These are phyloP conservation scores for Penicillium atrosanguineum DNA, from an alignment of 495 filamentous ascomycete genomes.

Conservation along the genomic window DNA sequence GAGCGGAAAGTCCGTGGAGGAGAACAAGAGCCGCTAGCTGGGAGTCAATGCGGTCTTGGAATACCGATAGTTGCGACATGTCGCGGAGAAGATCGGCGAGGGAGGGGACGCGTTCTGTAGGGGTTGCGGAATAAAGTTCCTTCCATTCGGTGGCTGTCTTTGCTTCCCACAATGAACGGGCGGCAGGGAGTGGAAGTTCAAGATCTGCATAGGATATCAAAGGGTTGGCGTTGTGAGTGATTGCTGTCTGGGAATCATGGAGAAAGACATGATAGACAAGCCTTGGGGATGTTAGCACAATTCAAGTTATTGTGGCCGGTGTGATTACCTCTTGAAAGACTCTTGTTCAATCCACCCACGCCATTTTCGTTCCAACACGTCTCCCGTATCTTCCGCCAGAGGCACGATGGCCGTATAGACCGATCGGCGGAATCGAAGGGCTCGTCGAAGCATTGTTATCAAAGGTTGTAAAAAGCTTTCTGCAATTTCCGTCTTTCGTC, in stretches of 20 bases:
- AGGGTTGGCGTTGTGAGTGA: constrained; percentile 55
- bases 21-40: constrained; percentile 50
- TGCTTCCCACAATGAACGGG: constrained; percentile 56
- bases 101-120: constrained; percentile 40
- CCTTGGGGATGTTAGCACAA: constrained; percentile 23
- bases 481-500: constrained; percentile 66
- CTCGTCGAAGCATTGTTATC: constrained; percentile 49
- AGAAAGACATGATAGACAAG: constrained; percentile 57
- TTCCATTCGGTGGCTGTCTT: constrained; percentile 56
- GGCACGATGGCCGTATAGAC: constrained; percentile 46
- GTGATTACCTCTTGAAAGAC: constrained; percentile 47
- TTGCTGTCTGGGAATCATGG: constrained; percentile 56
- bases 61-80: constrained; percentile 39
- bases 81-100: constrained; percentile 53
- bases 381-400: constrained; percentile 42
- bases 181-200: constrained; percentile 54
- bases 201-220: constrained; percentile 64
- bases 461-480: constrained; percentile 56
- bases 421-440: constrained; percentile 31
- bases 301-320: background rate
- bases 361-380: constrained; percentile 56
- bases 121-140: constrained; percentile 38
- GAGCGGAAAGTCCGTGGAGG: constrained; percentile 55
- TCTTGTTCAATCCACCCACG: constrained; percentile 55
- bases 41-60: constrained; percentile 46